Evolutionary conservation across 1,284 basidiomycete genomes (phyloP).

Genomic region (Naganishia albida): DNA sequence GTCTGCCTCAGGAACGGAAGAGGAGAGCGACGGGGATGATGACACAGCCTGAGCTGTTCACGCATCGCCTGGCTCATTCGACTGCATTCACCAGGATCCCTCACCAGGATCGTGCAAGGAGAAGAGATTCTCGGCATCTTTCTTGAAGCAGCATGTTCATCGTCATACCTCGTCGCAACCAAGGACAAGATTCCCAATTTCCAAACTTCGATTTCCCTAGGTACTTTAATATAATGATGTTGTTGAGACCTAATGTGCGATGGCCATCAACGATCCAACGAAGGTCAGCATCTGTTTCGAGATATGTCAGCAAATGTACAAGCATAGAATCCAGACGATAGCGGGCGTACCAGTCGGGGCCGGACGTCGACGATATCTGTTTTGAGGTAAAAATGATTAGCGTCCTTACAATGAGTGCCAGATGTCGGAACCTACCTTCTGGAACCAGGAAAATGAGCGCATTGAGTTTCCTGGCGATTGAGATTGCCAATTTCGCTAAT

Average conservation of each 20-base stretch:
- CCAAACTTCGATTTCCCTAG: slow-evolving; percentile 19
- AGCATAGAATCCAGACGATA: slow-evolving; percentile 55
- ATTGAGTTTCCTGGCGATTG: slow-evolving; percentile 95
- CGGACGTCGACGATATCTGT: slow-evolving; percentile 80
- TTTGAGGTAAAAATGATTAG: neutral
- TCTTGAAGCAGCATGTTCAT: neutral
- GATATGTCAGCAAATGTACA: slow-evolving; percentile 58
- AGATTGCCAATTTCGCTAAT: slow-evolving; percentile 90
- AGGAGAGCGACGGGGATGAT: slow-evolving; percentile 33
- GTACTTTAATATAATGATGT: slow-evolving; percentile 7
- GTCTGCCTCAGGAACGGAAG: slow-evolving; percentile 18
- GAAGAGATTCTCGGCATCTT: neutral
- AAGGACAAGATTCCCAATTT: neutral
- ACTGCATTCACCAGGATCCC: neutral
- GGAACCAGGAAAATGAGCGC: slow-evolving; percentile 96
- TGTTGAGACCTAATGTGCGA: slow-evolving; percentile 3
- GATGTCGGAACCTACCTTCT: slow-evolving; percentile 60
- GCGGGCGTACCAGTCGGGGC: slow-evolving; percentile 68
- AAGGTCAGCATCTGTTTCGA: slow-evolving; percentile 36
- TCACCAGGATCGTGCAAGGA: too few species aligned
- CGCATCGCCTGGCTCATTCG: neutral
- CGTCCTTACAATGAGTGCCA: neutral
- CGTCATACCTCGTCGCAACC: neutral
- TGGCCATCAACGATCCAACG: slow-evolving; percentile 34
- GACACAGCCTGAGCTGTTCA: slow-evolving; percentile 29